Conservation (phyloP, 2,329 filamentous ascomycete genomes). For the Microthyrium microscopicum region DNA sequence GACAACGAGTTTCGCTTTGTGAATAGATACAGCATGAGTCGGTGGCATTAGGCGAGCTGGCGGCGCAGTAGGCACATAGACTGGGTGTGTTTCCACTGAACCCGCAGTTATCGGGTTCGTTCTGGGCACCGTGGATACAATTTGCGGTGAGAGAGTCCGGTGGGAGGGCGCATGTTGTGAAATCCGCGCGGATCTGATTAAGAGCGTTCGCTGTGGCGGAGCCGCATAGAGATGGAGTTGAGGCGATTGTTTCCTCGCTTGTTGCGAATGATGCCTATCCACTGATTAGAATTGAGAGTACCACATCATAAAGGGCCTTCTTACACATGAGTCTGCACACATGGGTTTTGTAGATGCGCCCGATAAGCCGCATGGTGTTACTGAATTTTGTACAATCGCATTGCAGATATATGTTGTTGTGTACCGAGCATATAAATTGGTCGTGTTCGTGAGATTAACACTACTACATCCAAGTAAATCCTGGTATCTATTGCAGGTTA, state of each 20-base stretch:
- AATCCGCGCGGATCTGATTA: slow-evolving; percentile 75
- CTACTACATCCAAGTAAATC: slow-evolving; percentile 62
- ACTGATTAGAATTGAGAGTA: slow-evolving; percentile 2
- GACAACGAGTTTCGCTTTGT: slow-evolving; percentile 55
- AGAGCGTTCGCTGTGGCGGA: slow-evolving; percentile 48
- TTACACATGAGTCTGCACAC: slow-evolving; percentile 77
- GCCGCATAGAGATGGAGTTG: slow-evolving; percentile 57
- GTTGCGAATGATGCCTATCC: slow-evolving; percentile 61
- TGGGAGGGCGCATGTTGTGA: slow-evolving; percentile 74
- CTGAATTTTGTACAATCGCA: slow-evolving; percentile 80
- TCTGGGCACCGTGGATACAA: slow-evolving; percentile 61
- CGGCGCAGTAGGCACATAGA: slow-evolving; percentile 72
- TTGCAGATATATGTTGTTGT: slow-evolving; percentile 88
- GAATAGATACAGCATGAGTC: slow-evolving; percentile 88
- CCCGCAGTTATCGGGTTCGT: slow-evolving; percentile 79
- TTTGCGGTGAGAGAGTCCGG: slow-evolving; percentile 56
- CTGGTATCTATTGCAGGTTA: slow-evolving; percentile 47
- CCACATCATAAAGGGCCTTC: slow-evolving; percentile 16
- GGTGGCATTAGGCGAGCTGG: slow-evolving; percentile 75
- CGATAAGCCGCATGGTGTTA: slow-evolving; percentile 48
- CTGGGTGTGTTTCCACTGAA: slow-evolving; percentile 55
- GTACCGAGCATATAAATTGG: slow-evolving; percentile 78
- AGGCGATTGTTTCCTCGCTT: slow-evolving; percentile 72
- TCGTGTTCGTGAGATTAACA: slow-evolving; percentile 62
- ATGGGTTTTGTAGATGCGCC: slow-evolving; percentile 52